Conservation (phyloP, 768 basidiomycete species). For the Suillus ampliporus region DNA sequence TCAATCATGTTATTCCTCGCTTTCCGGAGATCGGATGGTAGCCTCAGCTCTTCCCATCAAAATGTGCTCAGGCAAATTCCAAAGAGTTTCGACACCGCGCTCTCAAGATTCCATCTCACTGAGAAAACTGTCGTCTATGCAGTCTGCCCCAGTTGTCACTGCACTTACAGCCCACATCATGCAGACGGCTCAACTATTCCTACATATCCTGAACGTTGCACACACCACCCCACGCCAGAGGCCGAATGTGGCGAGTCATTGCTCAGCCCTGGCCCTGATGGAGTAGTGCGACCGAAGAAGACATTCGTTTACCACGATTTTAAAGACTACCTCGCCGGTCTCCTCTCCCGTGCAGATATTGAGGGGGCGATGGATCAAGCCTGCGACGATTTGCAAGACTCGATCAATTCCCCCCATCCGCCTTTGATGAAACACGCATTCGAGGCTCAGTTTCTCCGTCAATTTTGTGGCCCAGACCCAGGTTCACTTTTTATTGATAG, state of each 20-base stretch:
- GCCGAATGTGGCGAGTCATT: neutral
- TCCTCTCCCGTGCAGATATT: slow-evolving; percentile 1
- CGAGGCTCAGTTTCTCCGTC: slow-evolving; percentile 34
- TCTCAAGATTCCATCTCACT: neutral
- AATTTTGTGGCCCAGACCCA: slow-evolving; percentile 30
- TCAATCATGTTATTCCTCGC: slow-evolving; percentile 16
- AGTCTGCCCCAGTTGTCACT: slow-evolving; percentile 10
- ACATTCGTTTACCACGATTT: neutral
- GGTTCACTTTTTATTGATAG: slow-evolving; percentile 4
- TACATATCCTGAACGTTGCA: neutral
- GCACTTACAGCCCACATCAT: slow-evolving; percentile 1
- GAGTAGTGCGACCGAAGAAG: neutral
- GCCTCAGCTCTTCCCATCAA: neutral
- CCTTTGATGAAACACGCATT: slow-evolving; percentile 24
- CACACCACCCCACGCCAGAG: slow-evolving; percentile 1
- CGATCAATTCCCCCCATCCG: too few species aligned
- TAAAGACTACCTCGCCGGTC: neutral
- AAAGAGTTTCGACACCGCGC: neutral
- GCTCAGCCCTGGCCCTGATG: neutral
- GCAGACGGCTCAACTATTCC: neutral
- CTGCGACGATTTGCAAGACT: too few species aligned
- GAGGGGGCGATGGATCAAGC: slow-evolving; percentile 9
- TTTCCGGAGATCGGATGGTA: neutral
- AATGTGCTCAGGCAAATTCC: slow-evolving; percentile 5
- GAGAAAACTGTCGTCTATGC: neutral